Conservation (phyloP, 176 grass and related monocot species). For the Hordeum marinum region DNA sequence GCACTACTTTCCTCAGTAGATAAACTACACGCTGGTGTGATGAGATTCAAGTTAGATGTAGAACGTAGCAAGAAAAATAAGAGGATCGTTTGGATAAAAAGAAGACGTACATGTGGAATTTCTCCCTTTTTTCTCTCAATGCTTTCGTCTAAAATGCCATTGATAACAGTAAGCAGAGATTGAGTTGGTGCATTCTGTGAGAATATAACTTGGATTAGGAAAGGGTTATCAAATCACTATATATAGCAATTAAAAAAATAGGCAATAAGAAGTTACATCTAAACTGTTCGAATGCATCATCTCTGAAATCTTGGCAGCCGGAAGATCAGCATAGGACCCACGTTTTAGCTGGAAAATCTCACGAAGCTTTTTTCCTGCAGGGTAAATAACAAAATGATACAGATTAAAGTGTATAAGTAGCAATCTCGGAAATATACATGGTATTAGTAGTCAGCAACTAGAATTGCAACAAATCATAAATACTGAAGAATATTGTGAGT, state of each 20-base stretch:
- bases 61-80: slow-evolving; percentile 18
- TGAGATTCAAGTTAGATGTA: slow-evolving; percentile 20
- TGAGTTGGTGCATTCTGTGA: slow-evolving; percentile 84
- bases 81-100: background rate
- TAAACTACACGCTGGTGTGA: slow-evolving; percentile 77
- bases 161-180: slow-evolving; percentile 83
- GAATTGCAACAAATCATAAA: background rate
- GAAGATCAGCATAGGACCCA: slow-evolving; percentile 78
- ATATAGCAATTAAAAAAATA: background rate
- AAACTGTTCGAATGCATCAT: slow-evolving; percentile 97
- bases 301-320: slow-evolving; percentile 87
- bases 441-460: background rate
- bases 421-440: background rate
- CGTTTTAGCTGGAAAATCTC: slow-evolving; percentile 84
- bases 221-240: background rate
- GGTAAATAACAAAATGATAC: background rate
- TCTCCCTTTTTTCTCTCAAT: slow-evolving; percentile 98
- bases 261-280: slow-evolving; percentile 60
- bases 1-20: slow-evolving; percentile 86
- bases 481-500: background rate
- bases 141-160: slow-evolving; percentile 96
- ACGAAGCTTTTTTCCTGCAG: slow-evolving; percentile 62
- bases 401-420: background rate
- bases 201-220: slow-evolving; percentile 36
- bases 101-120: slow-evolving; percentile 77